These are phyloP conservation scores for Candida incommunis DNA, from an alignment of 805 yeast species.

Conservation along the genomic window DNA sequence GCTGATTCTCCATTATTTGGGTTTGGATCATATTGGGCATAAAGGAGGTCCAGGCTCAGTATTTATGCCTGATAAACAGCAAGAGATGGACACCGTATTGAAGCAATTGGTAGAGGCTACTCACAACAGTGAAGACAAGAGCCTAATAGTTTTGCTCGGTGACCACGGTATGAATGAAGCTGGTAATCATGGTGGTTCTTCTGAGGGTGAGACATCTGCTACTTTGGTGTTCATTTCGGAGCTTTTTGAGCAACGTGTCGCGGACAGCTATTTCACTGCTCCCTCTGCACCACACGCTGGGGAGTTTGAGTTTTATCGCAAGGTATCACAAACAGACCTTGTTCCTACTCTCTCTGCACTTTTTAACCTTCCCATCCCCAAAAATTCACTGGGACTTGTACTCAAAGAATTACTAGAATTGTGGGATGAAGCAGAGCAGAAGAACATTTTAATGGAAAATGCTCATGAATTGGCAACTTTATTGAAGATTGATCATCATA, in stretches of 20 bases:
- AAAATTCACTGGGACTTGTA: slow-evolving; percentile 60
- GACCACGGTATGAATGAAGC: slow-evolving; percentile 96
- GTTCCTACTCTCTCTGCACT: slow-evolving; percentile 57
- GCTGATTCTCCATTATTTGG: slow-evolving; percentile 77
- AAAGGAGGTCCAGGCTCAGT: slow-evolving; percentile 81
- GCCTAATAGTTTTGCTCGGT: slow-evolving; percentile 67
- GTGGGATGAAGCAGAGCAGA: slow-evolving; percentile 41
- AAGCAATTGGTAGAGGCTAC: slow-evolving; percentile 30
- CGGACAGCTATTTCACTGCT: slow-evolving; percentile 5
- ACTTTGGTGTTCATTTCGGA: slow-evolving; percentile 61
- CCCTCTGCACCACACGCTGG: slow-evolving; percentile 18
- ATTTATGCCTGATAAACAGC: slow-evolving; percentile 70
- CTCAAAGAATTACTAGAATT: slow-evolving; percentile 42
- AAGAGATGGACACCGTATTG: slow-evolving; percentile 71
- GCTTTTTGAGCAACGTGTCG: slow-evolving; percentile 27
- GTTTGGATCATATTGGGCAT: slow-evolving; percentile 95
- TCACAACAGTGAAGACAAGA: slow-evolving; percentile 25
- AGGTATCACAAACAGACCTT: slow-evolving; percentile 53
- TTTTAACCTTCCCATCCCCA: slow-evolving; percentile 53
- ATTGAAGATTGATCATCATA: background rate
- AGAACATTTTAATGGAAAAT: slow-evolving; percentile 33
- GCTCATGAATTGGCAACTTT: slow-evolving; percentile 13
- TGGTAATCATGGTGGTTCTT: slow-evolving; percentile 96
- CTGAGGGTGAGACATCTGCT: slow-evolving; percentile 83
- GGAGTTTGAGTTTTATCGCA: slow-evolving; percentile 38